Percentiles rank a stretch among this genome's conserved stretches.
phyloP scores from a whole-genome alignment of 306 rosid species.

The Quercus gilva region DNA sequence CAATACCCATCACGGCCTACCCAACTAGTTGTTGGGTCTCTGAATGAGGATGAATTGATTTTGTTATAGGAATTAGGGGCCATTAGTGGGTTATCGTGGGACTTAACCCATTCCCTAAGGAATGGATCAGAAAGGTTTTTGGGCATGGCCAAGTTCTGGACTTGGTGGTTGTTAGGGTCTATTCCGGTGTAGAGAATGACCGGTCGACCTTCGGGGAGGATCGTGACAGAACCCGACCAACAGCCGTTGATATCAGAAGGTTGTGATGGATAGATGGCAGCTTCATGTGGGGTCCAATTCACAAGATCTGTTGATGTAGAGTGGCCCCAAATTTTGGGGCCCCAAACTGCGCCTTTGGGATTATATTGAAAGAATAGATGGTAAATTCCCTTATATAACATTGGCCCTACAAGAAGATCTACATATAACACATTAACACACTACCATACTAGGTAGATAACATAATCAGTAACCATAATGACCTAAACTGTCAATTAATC shows the following conservation, averaged over 20 bases:
- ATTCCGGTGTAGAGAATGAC: constrained; percentile 76
- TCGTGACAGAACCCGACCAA: constrained; percentile 86
- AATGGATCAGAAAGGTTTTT: constrained; percentile 70
- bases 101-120: constrained; percentile 70
- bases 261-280: constrained; percentile 67
- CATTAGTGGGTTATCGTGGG: constrained; percentile 62
- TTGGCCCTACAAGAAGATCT: constrained; percentile 44
- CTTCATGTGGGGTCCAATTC: constrained; percentile 68
- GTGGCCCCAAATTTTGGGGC: constrained; percentile 83
- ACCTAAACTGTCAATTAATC: too few species aligned
- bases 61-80: constrained; percentile 43
- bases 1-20: constrained; percentile 55
- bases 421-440: too few species aligned
- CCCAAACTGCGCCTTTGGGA: constrained; percentile 71
- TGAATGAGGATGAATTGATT: constrained; percentile 59
- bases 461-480: too few species aligned
- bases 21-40: constrained; percentile 94
- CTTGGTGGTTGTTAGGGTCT: constrained; percentile 51
- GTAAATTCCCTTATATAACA: constrained; percentile 60
- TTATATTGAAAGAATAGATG: constrained; percentile 87
- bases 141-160: constrained; percentile 72
- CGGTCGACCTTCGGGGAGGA: constrained; percentile 53
- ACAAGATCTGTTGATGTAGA: constrained; percentile 77
- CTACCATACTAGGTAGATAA: too few species aligned
- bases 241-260: constrained; percentile 69